These are phyloP conservation scores for Eucalyptus camaldulensis DNA, from an alignment of 345 rosid genomes.

Conservation along the genomic window DNA sequence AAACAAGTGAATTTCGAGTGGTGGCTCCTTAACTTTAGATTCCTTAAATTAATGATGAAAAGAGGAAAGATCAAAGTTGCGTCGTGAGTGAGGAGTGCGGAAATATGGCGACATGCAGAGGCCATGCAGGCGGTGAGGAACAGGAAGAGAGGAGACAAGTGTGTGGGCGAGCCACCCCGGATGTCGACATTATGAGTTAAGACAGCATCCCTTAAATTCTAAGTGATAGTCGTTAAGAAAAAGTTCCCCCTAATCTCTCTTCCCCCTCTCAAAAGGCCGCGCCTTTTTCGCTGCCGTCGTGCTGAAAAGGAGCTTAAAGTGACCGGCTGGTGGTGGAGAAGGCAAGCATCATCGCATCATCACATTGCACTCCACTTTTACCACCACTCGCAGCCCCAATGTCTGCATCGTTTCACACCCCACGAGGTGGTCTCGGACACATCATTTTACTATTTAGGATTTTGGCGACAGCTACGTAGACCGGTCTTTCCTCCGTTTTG, in stretches of 20 bases:
- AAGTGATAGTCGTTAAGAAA: neutral
- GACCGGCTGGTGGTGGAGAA: neutral
- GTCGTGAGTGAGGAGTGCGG: neutral
- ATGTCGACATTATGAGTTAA: constrained; percentile 1
- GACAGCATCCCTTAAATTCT: too few species aligned
- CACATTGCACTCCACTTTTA: neutral
- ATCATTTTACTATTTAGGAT: neutral
- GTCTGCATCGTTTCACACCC: neutral
- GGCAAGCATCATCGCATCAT: neutral
- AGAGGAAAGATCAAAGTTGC: neutral
- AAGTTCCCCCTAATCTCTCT: neutral
- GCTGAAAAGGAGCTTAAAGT: neutral
- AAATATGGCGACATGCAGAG: constrained; percentile 1
- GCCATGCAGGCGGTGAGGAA: neutral
- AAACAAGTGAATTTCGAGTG: neutral
- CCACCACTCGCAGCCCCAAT: neutral
- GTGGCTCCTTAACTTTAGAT: neutral
- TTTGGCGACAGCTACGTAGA: neutral
- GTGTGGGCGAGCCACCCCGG: neutral
- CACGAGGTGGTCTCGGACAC: neutral
- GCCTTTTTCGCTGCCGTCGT: neutral
- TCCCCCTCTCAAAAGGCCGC: neutral
- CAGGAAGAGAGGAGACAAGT: neutral
- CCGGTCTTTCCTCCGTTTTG: neutral
- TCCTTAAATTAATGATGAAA: neutral